A percentile compares a stretch with the other conserved stretches of the same genome.
Conservation (phyloP, 163 green algal genomes). For the Chlorella variabilis region DNA sequence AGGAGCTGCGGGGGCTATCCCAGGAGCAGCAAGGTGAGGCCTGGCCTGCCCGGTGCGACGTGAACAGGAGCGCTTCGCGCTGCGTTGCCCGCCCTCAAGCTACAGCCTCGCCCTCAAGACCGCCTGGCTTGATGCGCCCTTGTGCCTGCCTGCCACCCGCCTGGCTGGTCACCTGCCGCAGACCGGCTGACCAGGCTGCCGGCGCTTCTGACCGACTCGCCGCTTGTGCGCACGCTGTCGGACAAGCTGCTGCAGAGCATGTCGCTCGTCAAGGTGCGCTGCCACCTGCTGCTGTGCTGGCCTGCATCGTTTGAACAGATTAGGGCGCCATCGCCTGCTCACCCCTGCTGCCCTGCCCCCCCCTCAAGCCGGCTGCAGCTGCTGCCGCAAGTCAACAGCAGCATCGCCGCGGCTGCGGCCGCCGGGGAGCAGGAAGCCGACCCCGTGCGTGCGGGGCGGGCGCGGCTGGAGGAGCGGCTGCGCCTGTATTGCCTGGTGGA, state of each 20-base stretch:
- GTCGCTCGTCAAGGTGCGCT: conserved; percentile 4
- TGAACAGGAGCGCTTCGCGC: background rate
- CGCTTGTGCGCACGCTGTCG: background rate
- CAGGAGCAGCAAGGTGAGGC: background rate
- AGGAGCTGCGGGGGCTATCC: conserved; percentile 20
- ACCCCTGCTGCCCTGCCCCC: background rate
- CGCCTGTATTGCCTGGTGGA: conserved; percentile 65
- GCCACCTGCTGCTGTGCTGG: background rate
- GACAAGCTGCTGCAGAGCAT: conserved; percentile 1
- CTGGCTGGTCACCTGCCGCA: too few relatives aligned
- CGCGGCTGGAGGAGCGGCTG: conserved; percentile 44
- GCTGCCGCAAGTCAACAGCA: conserved; percentile 4
- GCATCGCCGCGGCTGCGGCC: background rate
- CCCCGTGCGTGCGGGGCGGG: background rate
- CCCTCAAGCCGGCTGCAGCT: background rate
- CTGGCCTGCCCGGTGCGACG: background rate
- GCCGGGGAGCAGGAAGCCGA: background rate
- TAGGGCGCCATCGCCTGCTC: too few relatives aligned
- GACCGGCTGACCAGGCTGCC: conserved; percentile 7
- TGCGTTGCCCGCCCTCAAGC: background rate
- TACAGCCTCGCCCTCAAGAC: background rate
- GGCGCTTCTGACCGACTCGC: background rate
- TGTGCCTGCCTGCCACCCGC: too few relatives aligned
- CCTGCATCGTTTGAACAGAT: too few relatives aligned
- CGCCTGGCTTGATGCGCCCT: background rate